Base-by-base conservation (phyloP, 148 eudicot genomes). In the Bassia scoparia region DNA sequence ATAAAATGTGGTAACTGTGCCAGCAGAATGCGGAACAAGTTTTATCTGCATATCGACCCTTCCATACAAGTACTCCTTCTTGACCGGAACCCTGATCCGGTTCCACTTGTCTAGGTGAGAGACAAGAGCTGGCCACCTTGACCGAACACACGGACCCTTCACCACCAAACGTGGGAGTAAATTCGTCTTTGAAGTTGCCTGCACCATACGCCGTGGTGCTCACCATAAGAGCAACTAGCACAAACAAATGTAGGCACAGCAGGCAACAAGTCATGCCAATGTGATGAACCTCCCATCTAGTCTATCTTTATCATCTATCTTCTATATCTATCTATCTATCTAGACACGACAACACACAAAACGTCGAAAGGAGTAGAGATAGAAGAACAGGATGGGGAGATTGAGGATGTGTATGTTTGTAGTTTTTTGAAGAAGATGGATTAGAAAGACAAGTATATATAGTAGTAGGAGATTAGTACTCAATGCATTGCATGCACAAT, bases 1-100 rank as follows among this genome's bases (percentile, higher is more conserved):
- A 30, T 73, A 73, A 49, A 73, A 74, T 6, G 88, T 78, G 1
- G 86, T 85, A 18, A 85, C 88, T 14, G 84, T 83, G 66, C 88
- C 88, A 46, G 88, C 84, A 67, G 88, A 85, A 74, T 69, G 35
- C 86, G 79, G 61, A 14, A 85, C 80, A 13, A 85, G 81, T 67
- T 85, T 85, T 54, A 83, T 72, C 31, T 81, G 81, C 84, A 83
- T 81, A 62, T 85, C 88, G 30, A 85, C 37, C 70, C 84, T 81
- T 20, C 88, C 88, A 26, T 73, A 81, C 68, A 85, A 68, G 68
- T 83, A 85, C 35, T 83, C 83, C 7, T 68, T 78, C 65, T 79
- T 85, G 15, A 85, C 0, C 53, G 20, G 7, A 83, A 83, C 2
- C 88, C 88, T 16, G 86, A 83, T 18, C 88, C 88, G 18, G 86